Base-by-base conservation (phyloP, 1,139 yeast species). In the Pichia norvegensis region DNA sequence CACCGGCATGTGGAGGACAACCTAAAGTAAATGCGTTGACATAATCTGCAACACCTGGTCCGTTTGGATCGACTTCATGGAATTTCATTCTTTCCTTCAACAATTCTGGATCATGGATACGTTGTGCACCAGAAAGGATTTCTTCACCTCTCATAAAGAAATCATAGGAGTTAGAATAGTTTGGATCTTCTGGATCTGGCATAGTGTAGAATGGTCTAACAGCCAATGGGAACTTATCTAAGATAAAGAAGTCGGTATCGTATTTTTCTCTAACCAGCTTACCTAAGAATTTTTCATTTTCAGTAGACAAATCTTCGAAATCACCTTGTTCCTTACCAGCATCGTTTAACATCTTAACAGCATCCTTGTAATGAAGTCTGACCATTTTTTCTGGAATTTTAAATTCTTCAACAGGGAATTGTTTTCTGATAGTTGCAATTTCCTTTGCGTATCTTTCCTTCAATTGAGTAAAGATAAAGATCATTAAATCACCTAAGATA, bases 71-170 rank as follows among this genome's bases (percentile, higher is more conserved):
- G 48, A 94, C 81, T 41, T 78, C 97, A 61, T 85, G 95, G 41
- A 73, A 83, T 46, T 67, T 72, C 83, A 94, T 82, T 71, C 97
- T 81, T 68, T 85, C 78, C 58, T 71, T 75, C 63, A 92, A 78
- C 60, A 92, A 74, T 51, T 73, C 85, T 46, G 95, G 80, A 66
- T 94, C 98, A 67, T 92, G 99, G 59, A 92, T 79, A 78, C 99
- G 96, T 73, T 92, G 99, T 48, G 98, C 98, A 60, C 99, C 99
- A 22, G 97, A 88, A 60, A 92, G 73, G 60, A 92, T 92, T 70
- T 92, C 99, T 73, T 92, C 98, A 64, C 99, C 99, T 72, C 98
- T 84, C 97, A 92, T 92, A 75, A 94, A 94, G 81, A 94, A 92
- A 73, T 92, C 99, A 66, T 90, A 85, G 19, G 94, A 84, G 78